Percentiles rank a stretch among this genome's conserved stretches.
These are phyloP conservation scores for Gomphus sp. DNA, from an alignment of 1,284 basidiomycete genomes.

Conservation along the genomic window DNA sequence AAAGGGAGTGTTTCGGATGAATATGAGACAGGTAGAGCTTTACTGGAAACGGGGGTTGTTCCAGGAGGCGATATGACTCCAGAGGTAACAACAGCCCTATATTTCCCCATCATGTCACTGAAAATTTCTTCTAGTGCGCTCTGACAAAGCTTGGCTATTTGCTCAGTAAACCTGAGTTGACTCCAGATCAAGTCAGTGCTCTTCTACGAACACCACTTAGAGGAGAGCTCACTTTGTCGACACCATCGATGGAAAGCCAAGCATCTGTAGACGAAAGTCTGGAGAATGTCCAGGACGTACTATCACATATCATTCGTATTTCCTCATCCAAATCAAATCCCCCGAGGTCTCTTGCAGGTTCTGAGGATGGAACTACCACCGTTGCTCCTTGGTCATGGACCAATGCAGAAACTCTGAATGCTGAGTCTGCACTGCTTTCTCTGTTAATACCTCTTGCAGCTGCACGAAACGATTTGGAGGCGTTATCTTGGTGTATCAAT, in stretches of 20 bases:
- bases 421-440: conserved; percentile 62
- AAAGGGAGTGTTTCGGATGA: conserved; percentile 74
- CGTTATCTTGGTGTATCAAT: conserved; percentile 48
- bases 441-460: conserved; percentile 72
- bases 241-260: conserved; percentile 24
- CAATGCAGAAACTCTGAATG: conserved; percentile 57
- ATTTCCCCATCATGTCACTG: neutral
- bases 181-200: conserved; percentile 56
- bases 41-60: conserved; percentile 67
- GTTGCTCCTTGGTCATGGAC: conserved; percentile 72
- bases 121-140: conserved; percentile 49
- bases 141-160: conserved; percentile 85
- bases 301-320: conserved; percentile 61
- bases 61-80: conserved; percentile 89
- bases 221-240: conserved; percentile 70
- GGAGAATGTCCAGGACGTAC: conserved; percentile 52
- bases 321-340: conserved; percentile 30
- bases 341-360: conserved; percentile 21
- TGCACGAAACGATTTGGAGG: conserved; percentile 54
- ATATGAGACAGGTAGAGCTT: conserved; percentile 74
- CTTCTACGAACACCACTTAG: conserved; percentile 76
- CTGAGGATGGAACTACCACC: conserved; percentile 32
- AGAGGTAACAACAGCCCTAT: conserved; percentile 46
- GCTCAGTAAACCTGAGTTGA: conserved; percentile 75
- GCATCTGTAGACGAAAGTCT: conserved; percentile 40